phyloP scores from a whole-genome alignment of 805 yeast species.

The Ogataea degrootiae region DNA sequence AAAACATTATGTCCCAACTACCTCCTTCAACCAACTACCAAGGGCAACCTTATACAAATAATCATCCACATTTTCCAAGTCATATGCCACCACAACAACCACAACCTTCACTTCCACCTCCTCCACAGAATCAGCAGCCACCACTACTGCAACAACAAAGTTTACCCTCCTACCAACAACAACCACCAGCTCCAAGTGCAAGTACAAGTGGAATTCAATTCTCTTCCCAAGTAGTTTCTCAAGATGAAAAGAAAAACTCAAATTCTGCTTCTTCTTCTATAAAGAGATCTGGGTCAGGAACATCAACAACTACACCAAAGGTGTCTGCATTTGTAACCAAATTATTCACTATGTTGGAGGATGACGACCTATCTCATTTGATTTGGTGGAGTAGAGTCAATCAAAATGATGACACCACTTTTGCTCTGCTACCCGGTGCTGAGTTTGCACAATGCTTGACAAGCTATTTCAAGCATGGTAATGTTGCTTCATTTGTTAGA shows the following conservation, averaged over 20 bases:
- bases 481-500: slow-evolving; percentile 87
- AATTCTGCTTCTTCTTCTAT: neutral
- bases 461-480: slow-evolving; percentile 88
- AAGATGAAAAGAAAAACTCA: neutral
- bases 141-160: slow-evolving; percentile 1
- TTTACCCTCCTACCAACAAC: neutral
- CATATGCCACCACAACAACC: slow-evolving; percentile 2
- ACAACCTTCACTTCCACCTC: slow-evolving; percentile 1
- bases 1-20: no score
- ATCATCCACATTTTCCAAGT: neutral
- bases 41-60: neutral
- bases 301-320: slow-evolving; percentile 26
- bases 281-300: neutral
- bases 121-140: no score
- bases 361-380: slow-evolving; percentile 44
- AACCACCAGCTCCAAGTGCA: neutral
- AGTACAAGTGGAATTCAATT: neutral
- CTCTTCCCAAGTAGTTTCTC: no score
- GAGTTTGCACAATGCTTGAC: slow-evolving; percentile 59
- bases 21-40: slow-evolving; percentile 6
- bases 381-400: slow-evolving; percentile 60
- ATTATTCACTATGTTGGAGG: slow-evolving; percentile 58
- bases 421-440: slow-evolving; percentile 60
- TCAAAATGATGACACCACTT: slow-evolving; percentile 44
- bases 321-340: slow-evolving; percentile 63